Evolutionary conservation across 192 early-diverging fungal genomes (phyloP), one percentile per base, ranked within the genome.

Genomic region (Irineochytrium annulatum): DNA sequence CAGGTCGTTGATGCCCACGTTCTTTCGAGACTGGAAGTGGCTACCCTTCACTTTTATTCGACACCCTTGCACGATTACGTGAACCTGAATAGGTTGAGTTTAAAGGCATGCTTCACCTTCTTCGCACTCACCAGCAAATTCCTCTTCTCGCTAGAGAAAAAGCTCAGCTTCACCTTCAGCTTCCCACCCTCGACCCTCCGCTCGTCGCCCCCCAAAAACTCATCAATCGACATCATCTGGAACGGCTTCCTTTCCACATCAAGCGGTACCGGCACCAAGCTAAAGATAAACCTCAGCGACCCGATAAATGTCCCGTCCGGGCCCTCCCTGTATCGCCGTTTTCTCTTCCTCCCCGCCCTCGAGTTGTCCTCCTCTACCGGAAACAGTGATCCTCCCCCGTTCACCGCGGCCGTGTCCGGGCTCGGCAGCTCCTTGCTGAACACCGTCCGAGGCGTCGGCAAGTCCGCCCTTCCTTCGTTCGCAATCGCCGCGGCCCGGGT

Each of bases 1-100:
- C 16, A 78, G 58, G 17, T 74, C 41, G 29, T 73, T 69, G 52
- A 85, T 67, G 0, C 71, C 82, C 37, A 76, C 35, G 30, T 34
- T 55, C 26, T 31, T n/a, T n/a, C 1, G 53, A 39, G 0, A 6
- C 43, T 43, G 22, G 24, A 3, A 24, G 3, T 43, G 19, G 31
- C 11, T 5, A 22, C n/a, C n/a, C n/a, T n/a, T n/a, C n/a, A n/a
- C n/a, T 1, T 52, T 45, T 14, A 67, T 55, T 31, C 55, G 16
- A 39, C 57, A 61, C n/a, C 65, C 28, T n/a, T 67, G 34, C 2
- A 57, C 65, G 28, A 67, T 44, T 3, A 62, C 17, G 27, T 67
- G 49, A 26, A 35, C 27, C 62, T 59, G 43, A 2, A 45, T 3
- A 13, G 6, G 19, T 55, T 14, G 6, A 19, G 52, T 51, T 19